phyloP scores from a whole-genome alignment of 2,329 filamentous ascomycete species.

The Elsinoe ampelina region DNA sequence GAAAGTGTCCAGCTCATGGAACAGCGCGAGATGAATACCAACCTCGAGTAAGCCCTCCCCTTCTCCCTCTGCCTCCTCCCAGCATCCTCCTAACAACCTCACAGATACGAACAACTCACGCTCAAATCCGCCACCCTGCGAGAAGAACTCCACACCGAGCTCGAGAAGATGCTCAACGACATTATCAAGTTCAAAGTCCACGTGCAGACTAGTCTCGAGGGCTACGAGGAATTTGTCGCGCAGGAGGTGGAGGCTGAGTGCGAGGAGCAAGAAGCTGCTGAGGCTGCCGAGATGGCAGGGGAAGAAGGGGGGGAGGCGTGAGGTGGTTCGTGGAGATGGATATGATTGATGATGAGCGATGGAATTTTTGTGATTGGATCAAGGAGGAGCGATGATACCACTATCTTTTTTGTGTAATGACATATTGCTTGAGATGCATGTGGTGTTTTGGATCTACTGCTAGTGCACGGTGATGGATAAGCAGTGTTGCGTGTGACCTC shows the following conservation, averaged over 20 bases:
- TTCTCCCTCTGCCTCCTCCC: conserved; percentile 17
- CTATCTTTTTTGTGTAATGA: background rate
- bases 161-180: conserved; percentile 92
- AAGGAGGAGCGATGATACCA: background rate
- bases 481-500: no score
- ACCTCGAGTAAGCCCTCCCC: conserved; percentile 63
- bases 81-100: conserved; percentile 8
- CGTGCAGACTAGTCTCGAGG: conserved; percentile 82
- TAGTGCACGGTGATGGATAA: no score
- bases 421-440: background rate
- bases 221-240: conserved; percentile 87
- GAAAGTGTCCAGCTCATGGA: conserved; percentile 89
- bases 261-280: conserved; percentile 38
- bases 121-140: conserved; percentile 71
- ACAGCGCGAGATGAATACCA: conserved; percentile 91
- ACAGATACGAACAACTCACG: conserved; percentile 83
- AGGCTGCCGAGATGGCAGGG: conserved; percentile 14
- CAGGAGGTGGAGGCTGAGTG: conserved; percentile 71
- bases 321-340: background rate
- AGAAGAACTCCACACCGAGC: conserved; percentile 96
- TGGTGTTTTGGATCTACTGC: no score
- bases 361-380: background rate
- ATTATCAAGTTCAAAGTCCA: conserved; percentile 99
- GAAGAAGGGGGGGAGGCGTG: conserved; percentile 4
- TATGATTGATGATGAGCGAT: conserved; percentile 8